phyloP scores from a whole-genome alignment of 2,329 filamentous ascomycete species.

The Fusarium sp. region DNA sequence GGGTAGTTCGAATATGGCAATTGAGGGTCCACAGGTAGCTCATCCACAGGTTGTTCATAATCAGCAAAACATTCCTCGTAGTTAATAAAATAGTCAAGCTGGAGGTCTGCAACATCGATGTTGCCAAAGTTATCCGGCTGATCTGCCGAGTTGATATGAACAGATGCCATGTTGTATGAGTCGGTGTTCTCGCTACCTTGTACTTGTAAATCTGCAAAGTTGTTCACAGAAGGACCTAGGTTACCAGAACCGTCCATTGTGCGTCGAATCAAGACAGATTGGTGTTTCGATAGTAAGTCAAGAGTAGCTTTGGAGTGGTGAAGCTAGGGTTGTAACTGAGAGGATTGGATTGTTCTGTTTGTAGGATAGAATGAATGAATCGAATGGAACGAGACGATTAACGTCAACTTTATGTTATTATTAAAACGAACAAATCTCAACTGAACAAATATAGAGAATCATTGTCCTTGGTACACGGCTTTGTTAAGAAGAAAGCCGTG shows the following conservation, averaged over 20 bases:
- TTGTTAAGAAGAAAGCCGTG: constrained; percentile 21
- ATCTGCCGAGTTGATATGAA: background rate
- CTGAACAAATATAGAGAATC: constrained; percentile 1
- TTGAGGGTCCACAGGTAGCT: background rate
- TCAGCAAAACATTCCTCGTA: background rate
- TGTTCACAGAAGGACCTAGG: background rate
- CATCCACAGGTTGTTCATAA: background rate
- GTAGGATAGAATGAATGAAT: background rate
- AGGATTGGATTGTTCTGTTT: background rate
- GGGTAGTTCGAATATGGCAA: background rate
- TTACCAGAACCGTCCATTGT: background rate
- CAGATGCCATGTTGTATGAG: background rate
- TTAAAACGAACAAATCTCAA: background rate
- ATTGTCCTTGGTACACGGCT: constrained; percentile 26
- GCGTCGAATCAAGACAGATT: background rate
- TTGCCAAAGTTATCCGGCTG: too few species aligned
- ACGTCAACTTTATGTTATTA: constrained; percentile 1
- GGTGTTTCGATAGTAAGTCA: background rate
- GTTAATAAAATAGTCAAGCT: background rate
- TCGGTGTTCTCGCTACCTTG: background rate
- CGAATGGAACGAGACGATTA: background rate
- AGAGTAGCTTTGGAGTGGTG: background rate
- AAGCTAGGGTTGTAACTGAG: background rate
- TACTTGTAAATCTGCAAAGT: background rate
- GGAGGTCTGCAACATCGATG: background rate